These are phyloP conservation scores for Pseudogymnoascus sp. DNA, from an alignment of 2,329 filamentous ascomycete species.

Conservation along the genomic window DNA sequence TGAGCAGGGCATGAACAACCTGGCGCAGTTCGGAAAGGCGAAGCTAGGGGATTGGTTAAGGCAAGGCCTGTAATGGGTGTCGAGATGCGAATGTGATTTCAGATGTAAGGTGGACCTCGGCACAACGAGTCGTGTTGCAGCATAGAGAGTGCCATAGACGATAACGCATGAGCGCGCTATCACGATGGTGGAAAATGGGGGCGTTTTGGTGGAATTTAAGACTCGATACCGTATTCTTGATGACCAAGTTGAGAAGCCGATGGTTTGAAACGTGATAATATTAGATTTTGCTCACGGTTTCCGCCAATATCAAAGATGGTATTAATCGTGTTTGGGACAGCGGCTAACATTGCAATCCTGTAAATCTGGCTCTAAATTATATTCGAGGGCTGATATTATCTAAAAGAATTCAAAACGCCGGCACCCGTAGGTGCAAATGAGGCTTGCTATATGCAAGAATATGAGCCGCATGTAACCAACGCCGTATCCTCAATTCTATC, in stretches of 20 bases:
- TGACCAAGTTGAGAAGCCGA: background rate
- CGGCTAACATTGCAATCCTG: background rate
- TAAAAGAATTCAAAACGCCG: background rate
- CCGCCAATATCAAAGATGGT: background rate
- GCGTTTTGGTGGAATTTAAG: slow-evolving; percentile 10
- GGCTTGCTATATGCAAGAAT: background rate
- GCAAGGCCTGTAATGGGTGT: slow-evolving; percentile 56
- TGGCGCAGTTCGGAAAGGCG: slow-evolving; percentile 87
- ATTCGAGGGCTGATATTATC: background rate
- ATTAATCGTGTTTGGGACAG: background rate
- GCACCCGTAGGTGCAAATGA: background rate
- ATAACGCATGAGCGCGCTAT: slow-evolving; percentile 3
- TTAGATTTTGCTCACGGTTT: background rate
- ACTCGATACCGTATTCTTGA: slow-evolving; percentile 3
- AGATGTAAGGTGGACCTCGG: background rate
- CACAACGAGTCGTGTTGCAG: background rate
- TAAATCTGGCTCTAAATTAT: background rate
- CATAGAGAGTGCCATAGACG: slow-evolving; percentile 2
- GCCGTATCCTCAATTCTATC: background rate
- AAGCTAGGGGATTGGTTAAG: slow-evolving; percentile 86
- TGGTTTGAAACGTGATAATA: background rate
- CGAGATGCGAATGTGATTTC: slow-evolving; percentile 23
- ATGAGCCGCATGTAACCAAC: background rate
- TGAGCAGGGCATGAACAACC: slow-evolving; percentile 89
- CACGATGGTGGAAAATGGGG: background rate